Conservation (phyloP, 176 grass and related monocot genomes). For the Zoysia pacifica region DNA sequence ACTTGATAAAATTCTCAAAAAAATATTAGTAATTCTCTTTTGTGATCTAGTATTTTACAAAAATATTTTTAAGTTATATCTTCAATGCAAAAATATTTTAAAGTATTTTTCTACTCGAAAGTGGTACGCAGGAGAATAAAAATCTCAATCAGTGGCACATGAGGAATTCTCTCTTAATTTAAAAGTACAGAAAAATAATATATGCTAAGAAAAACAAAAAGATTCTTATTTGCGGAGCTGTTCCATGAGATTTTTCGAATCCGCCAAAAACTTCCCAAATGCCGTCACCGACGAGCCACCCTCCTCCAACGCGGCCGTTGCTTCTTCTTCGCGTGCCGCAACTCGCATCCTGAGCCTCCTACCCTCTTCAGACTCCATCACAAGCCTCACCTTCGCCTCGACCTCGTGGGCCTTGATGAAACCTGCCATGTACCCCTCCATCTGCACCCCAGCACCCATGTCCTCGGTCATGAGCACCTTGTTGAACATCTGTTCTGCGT, state of each 20-base stretch:
- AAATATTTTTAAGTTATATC: too few species aligned
- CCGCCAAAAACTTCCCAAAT: neutral
- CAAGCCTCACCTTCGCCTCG: neutral
- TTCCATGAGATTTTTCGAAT: neutral
- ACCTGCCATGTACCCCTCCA: neutral
- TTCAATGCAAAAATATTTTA: too few species aligned
- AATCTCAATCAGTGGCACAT: too few species aligned
- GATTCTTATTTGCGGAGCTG: neutral
- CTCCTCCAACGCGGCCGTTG: neutral
- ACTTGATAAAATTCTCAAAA: too few species aligned
- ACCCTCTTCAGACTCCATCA: neutral
- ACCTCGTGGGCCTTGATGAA: neutral
- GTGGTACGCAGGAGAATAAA: too few species aligned
- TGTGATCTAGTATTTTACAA: too few species aligned
- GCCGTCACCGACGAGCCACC: neutral
- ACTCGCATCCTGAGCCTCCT: neutral
- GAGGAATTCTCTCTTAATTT: too few species aligned
- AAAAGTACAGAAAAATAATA: too few species aligned
- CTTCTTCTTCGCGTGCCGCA: neutral
- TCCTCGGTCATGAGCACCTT: conserved; percentile 17
- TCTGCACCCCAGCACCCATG: neutral
- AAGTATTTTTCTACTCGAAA: too few species aligned
- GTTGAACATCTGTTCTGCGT: conserved; percentile 45
- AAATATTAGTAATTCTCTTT: too few species aligned
- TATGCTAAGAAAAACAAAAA: neutral